These are phyloP conservation scores for Inonotus hispidus DNA, from an alignment of 1,284 basidiomycete genomes.

Conservation along the genomic window DNA sequence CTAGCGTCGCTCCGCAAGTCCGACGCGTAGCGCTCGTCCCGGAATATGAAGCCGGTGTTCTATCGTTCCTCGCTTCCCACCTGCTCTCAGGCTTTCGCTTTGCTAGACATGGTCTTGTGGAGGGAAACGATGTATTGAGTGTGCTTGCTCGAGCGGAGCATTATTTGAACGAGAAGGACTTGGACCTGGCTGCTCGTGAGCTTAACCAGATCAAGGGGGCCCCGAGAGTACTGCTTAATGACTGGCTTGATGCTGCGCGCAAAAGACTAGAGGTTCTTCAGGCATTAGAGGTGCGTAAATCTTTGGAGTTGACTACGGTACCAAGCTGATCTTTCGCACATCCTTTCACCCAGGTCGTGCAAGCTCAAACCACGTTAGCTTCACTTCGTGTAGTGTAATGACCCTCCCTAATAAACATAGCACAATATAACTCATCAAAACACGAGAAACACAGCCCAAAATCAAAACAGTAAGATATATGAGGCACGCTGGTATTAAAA, in stretches of 20 bases:
- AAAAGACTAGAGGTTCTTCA: constrained; percentile 89
- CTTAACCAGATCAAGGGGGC: constrained; percentile 88
- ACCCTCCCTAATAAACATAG: constrained; percentile 2
- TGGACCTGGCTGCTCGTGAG: constrained; percentile 88
- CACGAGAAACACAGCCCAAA: background rate
- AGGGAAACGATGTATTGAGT: constrained; percentile 82
- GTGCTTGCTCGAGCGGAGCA: constrained; percentile 88
- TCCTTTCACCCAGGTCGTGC: constrained; percentile 56
- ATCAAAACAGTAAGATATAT: background rate
- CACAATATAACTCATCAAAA: background rate
- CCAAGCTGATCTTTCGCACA: background rate
- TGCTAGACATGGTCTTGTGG: constrained; percentile 66
- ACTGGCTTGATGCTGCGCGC: constrained; percentile 92
- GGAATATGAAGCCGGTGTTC: constrained; percentile 79
- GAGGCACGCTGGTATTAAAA: too few relatives aligned
- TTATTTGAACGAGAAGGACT: constrained; percentile 86
- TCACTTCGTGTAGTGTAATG: constrained; percentile 41
- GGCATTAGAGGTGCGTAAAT: constrained; percentile 70
- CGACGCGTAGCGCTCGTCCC: constrained; percentile 89
- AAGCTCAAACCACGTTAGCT: constrained; percentile 69
- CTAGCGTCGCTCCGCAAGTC: constrained; percentile 80
- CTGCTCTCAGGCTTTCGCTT: constrained; percentile 77
- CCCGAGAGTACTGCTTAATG: constrained; percentile 75
- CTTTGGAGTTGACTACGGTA: background rate
- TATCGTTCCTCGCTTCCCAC: constrained; percentile 83